These are phyloP conservation scores for Sarcodon aspratus DNA, from an alignment of 768 basidiomycete species.

Conservation along the genomic window DNA sequence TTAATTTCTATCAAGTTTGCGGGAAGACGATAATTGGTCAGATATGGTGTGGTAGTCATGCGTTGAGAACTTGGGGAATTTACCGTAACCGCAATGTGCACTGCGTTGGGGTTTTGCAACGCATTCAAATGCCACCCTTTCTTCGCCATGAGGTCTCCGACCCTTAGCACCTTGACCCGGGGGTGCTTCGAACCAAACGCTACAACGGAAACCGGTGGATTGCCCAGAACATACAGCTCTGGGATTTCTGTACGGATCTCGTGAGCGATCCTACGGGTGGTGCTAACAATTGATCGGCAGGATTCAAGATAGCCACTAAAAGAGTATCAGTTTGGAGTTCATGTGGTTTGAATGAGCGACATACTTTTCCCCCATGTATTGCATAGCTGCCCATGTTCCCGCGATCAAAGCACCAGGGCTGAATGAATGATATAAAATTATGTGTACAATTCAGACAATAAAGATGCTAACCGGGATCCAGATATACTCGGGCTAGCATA, in stretches of 20 bases:
- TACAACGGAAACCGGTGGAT: slow-evolving; percentile 83
- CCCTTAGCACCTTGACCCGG: slow-evolving; percentile 66
- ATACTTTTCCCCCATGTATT: slow-evolving; percentile 80
- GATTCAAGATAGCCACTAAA: slow-evolving; percentile 79
- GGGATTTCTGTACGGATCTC: slow-evolving; percentile 59
- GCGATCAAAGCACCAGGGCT: slow-evolving; percentile 91
- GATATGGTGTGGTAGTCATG: too few species aligned
- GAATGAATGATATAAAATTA: background rate
- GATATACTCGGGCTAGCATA: slow-evolving; percentile 87
- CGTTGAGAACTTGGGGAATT: slow-evolving; percentile 13
- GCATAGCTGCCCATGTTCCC: slow-evolving; percentile 94
- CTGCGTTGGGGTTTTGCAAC: slow-evolving; percentile 61
- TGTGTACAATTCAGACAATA: background rate
- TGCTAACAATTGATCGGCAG: slow-evolving; percentile 71
- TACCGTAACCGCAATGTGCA: slow-evolving; percentile 94
- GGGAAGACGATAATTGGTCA: background rate
- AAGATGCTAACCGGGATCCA: slow-evolving; percentile 62
- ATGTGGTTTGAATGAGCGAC: slow-evolving; percentile 13
- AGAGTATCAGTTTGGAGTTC: slow-evolving; percentile 1
- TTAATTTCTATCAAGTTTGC: slow-evolving; percentile 45
- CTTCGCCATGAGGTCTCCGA: slow-evolving; percentile 82
- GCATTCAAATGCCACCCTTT: slow-evolving; percentile 91
- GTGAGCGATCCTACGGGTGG: slow-evolving; percentile 58
- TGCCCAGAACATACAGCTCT: slow-evolving; percentile 81
- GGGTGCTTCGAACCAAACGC: slow-evolving; percentile 64